Base-by-base conservation (phyloP, 2,329 filamentous ascomycete species). In the Graphilbum fragrans region DNA sequence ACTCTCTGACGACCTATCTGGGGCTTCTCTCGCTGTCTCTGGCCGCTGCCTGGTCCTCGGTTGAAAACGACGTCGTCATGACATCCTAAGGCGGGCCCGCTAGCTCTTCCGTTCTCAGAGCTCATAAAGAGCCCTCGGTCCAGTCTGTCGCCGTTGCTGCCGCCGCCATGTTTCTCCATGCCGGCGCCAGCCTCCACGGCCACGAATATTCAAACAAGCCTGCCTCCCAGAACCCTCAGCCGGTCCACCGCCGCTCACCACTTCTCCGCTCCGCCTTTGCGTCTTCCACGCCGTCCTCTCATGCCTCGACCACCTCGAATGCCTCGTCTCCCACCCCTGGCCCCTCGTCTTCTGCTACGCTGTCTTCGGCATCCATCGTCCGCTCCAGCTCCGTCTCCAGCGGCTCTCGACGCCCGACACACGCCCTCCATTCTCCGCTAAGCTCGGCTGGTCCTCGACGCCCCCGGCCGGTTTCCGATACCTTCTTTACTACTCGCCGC, bases 101-200 rank as follows among this genome's bases (percentile, higher is more conserved):
- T n/a, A n/a, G n/a, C n/a, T n/a, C n/a, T n/a, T n/a, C n/a, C n/a
- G n/a, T n/a, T n/a, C n/a, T n/a, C n/a, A n/a, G n/a, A n/a, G n/a
- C n/a, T n/a, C n/a, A n/a, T n/a, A n/a, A n/a, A n/a, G n/a, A n/a
- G n/a, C n/a, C n/a, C n/a, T n/a, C n/a, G n/a, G n/a, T n/a, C n/a
- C n/a, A n/a, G n/a, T n/a, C n/a, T n/a, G n/a, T n/a, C n/a, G n/a
- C n/a, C n/a, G n/a, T n/a, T 14, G 8, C 14, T 16, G n/a, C 8
- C 6, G 29, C 29, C 53, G 58, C 46, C 48, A 77, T 78, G 74
- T 74, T 77, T 52, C 59, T 77, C 27, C 74, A 77, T 51, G 64
- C 71, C 17, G 73, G 71, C 36, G 73, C 73, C 38, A 70, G 72
- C 57, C 62, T 77, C 18, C 72, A 77, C 52, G 73, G 72, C 54